Percentiles rank a stretch among this genome's conserved stretches.
phyloP scores from a whole-genome alignment of 306 rosid species.

The Quercus wislizeni region DNA sequence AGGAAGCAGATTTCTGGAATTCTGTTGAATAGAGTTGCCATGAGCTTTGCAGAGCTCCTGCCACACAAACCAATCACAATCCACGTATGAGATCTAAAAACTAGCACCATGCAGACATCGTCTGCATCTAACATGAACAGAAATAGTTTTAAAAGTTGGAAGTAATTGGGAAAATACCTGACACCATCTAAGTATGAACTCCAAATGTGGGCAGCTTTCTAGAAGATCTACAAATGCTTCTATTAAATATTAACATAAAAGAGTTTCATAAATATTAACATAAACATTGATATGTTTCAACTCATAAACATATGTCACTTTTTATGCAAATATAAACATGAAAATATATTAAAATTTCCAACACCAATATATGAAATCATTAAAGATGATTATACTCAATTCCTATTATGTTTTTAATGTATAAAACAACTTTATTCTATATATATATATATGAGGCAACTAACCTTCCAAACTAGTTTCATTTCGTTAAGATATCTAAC shows the following conservation, averaged over 20 bases:
- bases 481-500: no score
- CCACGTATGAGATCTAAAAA: constrained; percentile 8
- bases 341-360: no score
- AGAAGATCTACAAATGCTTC: constrained; percentile 80
- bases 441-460: no score
- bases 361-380: no score
- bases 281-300: no score
- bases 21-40: constrained; percentile 74
- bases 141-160: background rate
- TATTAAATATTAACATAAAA: constrained; percentile 16
- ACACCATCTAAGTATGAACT: constrained; percentile 84
- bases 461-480: no score
- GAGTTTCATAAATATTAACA: no score
- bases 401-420: no score
- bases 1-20: constrained; percentile 68
- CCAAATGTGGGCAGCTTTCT: constrained; percentile 83
- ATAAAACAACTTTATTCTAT: no score
- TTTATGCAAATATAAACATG: no score
- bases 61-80: constrained; percentile 26
- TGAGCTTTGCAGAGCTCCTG: constrained; percentile 89
- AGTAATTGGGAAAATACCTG: constrained; percentile 45
- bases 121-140: background rate
- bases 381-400: no score
- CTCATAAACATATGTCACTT: no score
- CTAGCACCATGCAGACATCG: background rate